Conservation (phyloP, 805 yeast species). For the Metschnikowia continentalis region DNA sequence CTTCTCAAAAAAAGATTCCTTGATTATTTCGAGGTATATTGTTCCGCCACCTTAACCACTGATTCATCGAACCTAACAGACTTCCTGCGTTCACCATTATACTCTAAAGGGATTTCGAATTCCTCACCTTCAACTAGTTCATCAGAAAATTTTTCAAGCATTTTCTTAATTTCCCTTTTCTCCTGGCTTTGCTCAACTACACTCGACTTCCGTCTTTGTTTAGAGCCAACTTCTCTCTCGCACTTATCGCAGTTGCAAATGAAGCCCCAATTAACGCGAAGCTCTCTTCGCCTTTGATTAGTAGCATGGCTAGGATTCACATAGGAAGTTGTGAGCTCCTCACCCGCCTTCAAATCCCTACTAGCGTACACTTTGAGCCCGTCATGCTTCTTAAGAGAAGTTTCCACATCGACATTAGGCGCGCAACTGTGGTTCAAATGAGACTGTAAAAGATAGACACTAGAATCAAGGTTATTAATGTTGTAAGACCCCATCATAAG, state of each 20-base stretch:
- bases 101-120: slow-evolving; percentile 39
- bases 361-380: slow-evolving; percentile 56
- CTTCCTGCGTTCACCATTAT: slow-evolving; percentile 47
- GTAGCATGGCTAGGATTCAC: slow-evolving; percentile 63
- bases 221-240: slow-evolving; percentile 45
- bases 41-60: slow-evolving; percentile 29
- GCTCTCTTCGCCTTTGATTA: slow-evolving; percentile 57
- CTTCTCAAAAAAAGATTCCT: background rate
- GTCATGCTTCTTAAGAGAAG: slow-evolving; percentile 38
- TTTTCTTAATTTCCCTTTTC: slow-evolving; percentile 42
- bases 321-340: slow-evolving; percentile 66
- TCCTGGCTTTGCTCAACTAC: slow-evolving; percentile 19
- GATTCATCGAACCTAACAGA: slow-evolving; percentile 64
- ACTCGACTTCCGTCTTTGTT: slow-evolving; percentile 46
- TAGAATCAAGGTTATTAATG: slow-evolving; percentile 66
- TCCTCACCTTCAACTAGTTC: slow-evolving; percentile 41
- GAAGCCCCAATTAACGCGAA: slow-evolving; percentile 79
- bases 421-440: slow-evolving; percentile 75
- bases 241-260: slow-evolving; percentile 66
- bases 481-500: slow-evolving; percentile 67
- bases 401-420: slow-evolving; percentile 59
- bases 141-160: slow-evolving; percentile 38
- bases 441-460: slow-evolving; percentile 57
- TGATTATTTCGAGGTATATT: background rate
- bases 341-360: slow-evolving; percentile 55